Base-by-base conservation (phyloP, 129 eudicot genomes). In the Sambucus nigra region DNA sequence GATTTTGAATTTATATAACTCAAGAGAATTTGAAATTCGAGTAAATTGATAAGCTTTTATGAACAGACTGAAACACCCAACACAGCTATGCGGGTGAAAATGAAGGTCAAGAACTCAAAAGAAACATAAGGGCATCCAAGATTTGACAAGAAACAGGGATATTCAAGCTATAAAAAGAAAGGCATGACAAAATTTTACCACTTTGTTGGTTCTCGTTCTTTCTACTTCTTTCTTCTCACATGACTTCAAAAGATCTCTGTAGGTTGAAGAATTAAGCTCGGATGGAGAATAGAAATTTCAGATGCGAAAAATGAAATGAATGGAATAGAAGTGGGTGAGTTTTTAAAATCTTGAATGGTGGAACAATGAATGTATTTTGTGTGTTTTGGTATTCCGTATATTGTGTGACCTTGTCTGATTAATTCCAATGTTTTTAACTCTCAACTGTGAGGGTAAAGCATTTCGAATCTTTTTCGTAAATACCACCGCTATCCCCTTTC, bases 401-500 rank as follows among this genome's bases (percentile, higher is more conserved):
- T 31, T 55, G 59, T 48, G 44, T 42, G 63, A 48, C 57, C n/a
- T 53, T 66, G 68, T 66, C 77, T 31, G 67, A 54, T 61, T 53
- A 49, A 27, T 47, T 47, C n/a, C n/a, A n/a, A n/a, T n/a, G n/a
- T n/a, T 57, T 35, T 52, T 41, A 62, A 45, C 25, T 56, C 56
- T 8, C 26, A 18, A 60, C 20, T 25, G 15, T 48, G 47, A 48
- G 41, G 49, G 53, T 42, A 50, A 5, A 13, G 22, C 6, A 60
- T 47, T 73, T 76, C 50, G 44, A 72, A 72, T 80, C 66, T 68
- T 44, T 57, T 47, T 53, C 26, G 33, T 66, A 29, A 73, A 54
- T 74, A 53, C 65, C 80, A 56, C 80, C 79, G 74, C 79, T 67
- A 68, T 79, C 76, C 81, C 68, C 73, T 48, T 45, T 21, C 53